Evolutionary conservation across 139 green algal genomes (phyloP).

Genomic region (Picochlorum sp.): DNA sequence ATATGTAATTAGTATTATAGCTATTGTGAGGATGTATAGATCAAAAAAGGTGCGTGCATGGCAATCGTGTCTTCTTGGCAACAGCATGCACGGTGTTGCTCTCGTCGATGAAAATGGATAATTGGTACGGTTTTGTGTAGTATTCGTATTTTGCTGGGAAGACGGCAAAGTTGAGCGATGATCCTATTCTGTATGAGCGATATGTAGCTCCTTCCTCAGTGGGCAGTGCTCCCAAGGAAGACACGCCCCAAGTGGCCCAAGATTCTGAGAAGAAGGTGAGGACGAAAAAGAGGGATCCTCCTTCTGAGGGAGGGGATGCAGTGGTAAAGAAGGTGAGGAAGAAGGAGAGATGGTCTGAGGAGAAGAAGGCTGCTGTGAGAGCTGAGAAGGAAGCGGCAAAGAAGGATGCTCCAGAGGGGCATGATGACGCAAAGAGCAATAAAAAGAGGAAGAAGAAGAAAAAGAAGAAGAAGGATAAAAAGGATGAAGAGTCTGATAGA

Average conservation of each 20-base stretch:
- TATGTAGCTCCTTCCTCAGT: slow-evolving; percentile 15
- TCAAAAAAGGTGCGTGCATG: slow-evolving; percentile 3
- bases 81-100: not conserved
- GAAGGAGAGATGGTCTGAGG: slow-evolving; percentile 27
- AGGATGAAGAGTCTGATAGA: not conserved
- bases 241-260: not conserved
- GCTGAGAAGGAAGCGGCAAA: slow-evolving; percentile 9
- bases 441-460: slow-evolving; percentile 23
- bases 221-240: not conserved
- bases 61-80: no score
- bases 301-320: not conserved
- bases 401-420: not conserved
- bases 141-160: slow-evolving; percentile 27
- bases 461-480: slow-evolving; percentile 28
- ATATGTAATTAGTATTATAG: not conserved
- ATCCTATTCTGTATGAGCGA: slow-evolving; percentile 22
- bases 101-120: no score
- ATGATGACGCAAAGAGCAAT: not conserved
- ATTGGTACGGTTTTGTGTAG: not conserved
- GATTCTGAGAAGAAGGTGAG: not conserved
- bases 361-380: slow-evolving; percentile 25
- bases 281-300: not conserved
- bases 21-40: not conserved
- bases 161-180: slow-evolving; percentile 4
- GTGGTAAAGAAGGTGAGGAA: slow-evolving; percentile 16